Base-by-base conservation (phyloP, 441 rosid species). In the Erysimum pusillum region DNA sequence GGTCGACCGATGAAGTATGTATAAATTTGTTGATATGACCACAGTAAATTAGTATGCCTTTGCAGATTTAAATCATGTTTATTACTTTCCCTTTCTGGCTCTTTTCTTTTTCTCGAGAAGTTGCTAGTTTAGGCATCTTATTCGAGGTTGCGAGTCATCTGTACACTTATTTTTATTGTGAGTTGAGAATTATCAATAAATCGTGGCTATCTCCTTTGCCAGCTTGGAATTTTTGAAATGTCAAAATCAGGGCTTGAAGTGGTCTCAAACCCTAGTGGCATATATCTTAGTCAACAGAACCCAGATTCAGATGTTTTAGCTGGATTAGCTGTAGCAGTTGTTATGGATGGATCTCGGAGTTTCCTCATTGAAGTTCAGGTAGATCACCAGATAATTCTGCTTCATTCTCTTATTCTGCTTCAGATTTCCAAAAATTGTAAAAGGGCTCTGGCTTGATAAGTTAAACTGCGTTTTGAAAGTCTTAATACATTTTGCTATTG, bases 151-250 rank as follows among this genome's bases (percentile, higher is more conserved):
- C 60, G 20, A 62, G 15, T 63, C 42, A 54, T 56, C 28, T 38
- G 38, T 31, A 7, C 31, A 14, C 64, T n/a, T 64, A 34, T 32
- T 59, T 18, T 51, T 52, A 22, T 36, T 54, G 17, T 17, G 41
- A 48, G 57, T 62, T 69, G 45, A 80, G 36, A 54, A 60, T 51
- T 65, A 67, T 52, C 11, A 63, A 31, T 45, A 36, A 51, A 41
- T 67, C 7, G 46, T 74, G 69, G 7, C 41, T 31, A 36, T 68
- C 34, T 70, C 80, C 81, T 73, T 58, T 82, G 68, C 79, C 90
- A 95, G 99, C 93, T 95, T 51, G 99, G 99, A 63, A 90, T 95
- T 56, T 93, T 95, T 81, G 97, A 91, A 86, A 95, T 95, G 99
- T 74, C 89, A 54, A 90, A 87, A 75, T 67, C 17, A 49, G 99